phyloP scores from a whole-genome alignment of 805 yeast genomes.

The Ogataea methylovora region DNA sequence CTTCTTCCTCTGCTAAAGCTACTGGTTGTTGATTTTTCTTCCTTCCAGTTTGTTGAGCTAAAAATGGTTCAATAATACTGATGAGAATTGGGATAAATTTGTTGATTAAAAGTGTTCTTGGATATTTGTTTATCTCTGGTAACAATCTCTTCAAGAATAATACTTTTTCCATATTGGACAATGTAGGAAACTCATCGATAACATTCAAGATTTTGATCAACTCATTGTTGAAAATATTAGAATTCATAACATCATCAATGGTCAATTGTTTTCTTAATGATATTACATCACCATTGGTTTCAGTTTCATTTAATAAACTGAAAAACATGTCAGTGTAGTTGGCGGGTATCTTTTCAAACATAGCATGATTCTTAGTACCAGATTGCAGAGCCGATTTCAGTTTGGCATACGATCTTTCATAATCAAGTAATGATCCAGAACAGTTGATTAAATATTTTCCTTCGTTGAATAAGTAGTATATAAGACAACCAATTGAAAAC shows the following conservation, averaged over 20 bases:
- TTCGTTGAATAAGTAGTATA: conserved; percentile 58
- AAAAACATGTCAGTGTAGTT: conserved; percentile 43
- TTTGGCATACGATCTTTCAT: conserved; percentile 46
- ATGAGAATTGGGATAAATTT: conserved; percentile 69
- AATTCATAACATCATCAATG: conserved; percentile 61
- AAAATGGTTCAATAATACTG: conserved; percentile 35
- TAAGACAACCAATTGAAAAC: conserved; percentile 75
- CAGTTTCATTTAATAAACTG: conserved; percentile 42
- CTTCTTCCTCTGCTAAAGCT: conserved; percentile 15
- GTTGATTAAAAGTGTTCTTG: conserved; percentile 47
- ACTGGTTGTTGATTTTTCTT: conserved; percentile 23
- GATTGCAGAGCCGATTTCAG: conserved; percentile 24
- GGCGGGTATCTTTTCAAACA: conserved; percentile 54
- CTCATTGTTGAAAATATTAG: conserved; percentile 76
- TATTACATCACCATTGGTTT: conserved; percentile 23
- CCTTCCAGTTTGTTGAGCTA: conserved; percentile 22
- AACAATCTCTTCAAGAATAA: conserved; percentile 62
- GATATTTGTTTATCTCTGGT: conserved; percentile 47
- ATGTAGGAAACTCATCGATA: conserved; percentile 77
- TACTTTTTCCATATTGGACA: conserved; percentile 56
- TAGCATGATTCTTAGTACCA: conserved; percentile 33
- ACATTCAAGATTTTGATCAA: conserved; percentile 73
- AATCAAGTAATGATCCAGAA: conserved; percentile 35
- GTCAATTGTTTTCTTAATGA: conserved; percentile 25
- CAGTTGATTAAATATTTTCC: conserved; percentile 37